Base-by-base conservation (phyloP, 2,329 filamentous ascomycete genomes). In the Exophiala sideris region DNA sequence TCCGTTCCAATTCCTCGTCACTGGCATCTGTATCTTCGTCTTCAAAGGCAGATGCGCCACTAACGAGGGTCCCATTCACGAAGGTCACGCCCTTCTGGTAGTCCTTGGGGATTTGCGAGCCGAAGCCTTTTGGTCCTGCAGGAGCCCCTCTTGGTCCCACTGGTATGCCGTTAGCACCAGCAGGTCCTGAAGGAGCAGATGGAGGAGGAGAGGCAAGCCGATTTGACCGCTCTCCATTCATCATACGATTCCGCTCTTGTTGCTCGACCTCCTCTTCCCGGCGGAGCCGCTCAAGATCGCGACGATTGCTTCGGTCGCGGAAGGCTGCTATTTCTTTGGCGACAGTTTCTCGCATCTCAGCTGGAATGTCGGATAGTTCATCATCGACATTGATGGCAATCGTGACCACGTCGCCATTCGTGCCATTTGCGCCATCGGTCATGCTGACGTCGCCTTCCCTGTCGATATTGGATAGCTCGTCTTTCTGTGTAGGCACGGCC, bases 281-380 rank as follows among this genome's bases (percentile, higher is more conserved):
- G 66, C 86, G 85, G 34, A 96, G 74, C 3, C 94, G 87, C 70
- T 99, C 94, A 66, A 95, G 75, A 67, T 99, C 94, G 36, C 92
- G 82, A 57, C 88, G 84, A 56, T 85, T 96, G 63, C 92, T 96
- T 16, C 92, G 82, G 62, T 99, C 94, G 61, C 94, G 82, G 76
- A 99, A 99, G 0, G 91, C 89, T 0, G 90, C 86, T 65, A 99
- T 99, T 69, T 99, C 95, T 53, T 87, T 87, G 0, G 94, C 89
- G 12, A 99, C 94, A 0, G 90, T 91, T 68, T 95, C 94, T 20
- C 94, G 86, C 90, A 96, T 95, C 68, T 97, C 94, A 1, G 89
- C 87, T 0, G 94, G 94, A 45, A 99, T 96, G 65, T 99, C 94
- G 16, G 91, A 87, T 41, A 99, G 78, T 67, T 99, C 94, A 66